Percentiles rank a stretch among this genome's conserved stretches.
Evolutionary conservation across 176 grass and related monocot genomes (phyloP).

Genomic region (Bolboschoenus planiculmis): DNA sequence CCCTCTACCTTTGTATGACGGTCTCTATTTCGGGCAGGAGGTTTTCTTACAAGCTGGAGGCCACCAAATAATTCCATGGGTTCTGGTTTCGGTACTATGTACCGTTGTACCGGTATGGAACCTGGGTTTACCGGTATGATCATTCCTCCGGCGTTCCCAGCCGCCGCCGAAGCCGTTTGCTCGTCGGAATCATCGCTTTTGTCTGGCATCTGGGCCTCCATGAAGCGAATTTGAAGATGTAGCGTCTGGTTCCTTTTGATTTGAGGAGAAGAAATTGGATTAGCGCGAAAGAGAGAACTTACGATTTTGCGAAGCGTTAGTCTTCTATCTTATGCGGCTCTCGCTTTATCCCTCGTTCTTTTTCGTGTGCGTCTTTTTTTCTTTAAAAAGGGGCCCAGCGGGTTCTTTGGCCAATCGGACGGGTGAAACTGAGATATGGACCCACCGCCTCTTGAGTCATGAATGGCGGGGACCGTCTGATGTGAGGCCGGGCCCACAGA

Average conservation of each 20-base stretch:
- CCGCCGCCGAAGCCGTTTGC: not conserved
- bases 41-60: slow-evolving; percentile 34
- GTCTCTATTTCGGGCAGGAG: slow-evolving; percentile 56
- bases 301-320: slow-evolving; percentile 28
- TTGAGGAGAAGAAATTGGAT: not conserved
- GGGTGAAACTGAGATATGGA: slow-evolving; percentile 29
- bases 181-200: slow-evolving; percentile 22
- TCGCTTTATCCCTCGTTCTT: slow-evolving; percentile 15
- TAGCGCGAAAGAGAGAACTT: slow-evolving; percentile 21
- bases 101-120: slow-evolving; percentile 27
- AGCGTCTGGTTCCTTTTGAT: not conserved
- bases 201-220: slow-evolving; percentile 27
- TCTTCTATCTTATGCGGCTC: slow-evolving; percentile 18
- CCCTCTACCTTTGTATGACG: slow-evolving; percentile 91
- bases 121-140: slow-evolving; percentile 25
- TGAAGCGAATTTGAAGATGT: slow-evolving; percentile 22
- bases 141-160: not conserved
- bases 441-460: slow-evolving; percentile 41
- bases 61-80: slow-evolving; percentile 44
- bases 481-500: slow-evolving; percentile 31
- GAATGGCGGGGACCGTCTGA: slow-evolving; percentile 42
- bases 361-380: slow-evolving; percentile 26
- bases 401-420: slow-evolving; percentile 18
- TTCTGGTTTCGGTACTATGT: slow-evolving; percentile 59
- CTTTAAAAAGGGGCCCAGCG: slow-evolving; percentile 38